A percentile compares a stretch with the other conserved stretches of the same genome.
phyloP scores from a whole-genome alignment of 257 asterid species.

The Solanum bulbocastanum region DNA sequence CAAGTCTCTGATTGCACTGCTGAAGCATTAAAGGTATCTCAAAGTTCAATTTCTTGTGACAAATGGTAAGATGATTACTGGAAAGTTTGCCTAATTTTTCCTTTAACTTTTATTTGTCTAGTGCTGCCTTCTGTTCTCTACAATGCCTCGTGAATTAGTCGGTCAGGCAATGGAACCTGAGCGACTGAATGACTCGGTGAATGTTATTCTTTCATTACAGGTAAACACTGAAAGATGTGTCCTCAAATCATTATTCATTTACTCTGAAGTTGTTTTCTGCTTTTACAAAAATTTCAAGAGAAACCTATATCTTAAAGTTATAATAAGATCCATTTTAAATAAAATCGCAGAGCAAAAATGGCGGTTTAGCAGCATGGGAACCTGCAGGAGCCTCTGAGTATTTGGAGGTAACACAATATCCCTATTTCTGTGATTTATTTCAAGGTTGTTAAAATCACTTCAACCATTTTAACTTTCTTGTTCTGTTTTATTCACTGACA shows the following conservation, averaged over 20 bases:
- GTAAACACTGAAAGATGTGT: conserved; percentile 12
- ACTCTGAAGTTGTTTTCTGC: not conserved
- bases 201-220: conserved; percentile 62
- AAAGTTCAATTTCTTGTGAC: not conserved
- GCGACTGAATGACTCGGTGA: conserved; percentile 65
- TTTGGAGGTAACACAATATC: conserved; percentile 47
- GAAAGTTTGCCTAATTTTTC: not conserved
- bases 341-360: conserved; percentile 67
- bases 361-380: conserved; percentile 92
- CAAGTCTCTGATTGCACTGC: conserved; percentile 97
- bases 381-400: conserved; percentile 84
- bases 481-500: not conserved
- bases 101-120: conserved; percentile 3
- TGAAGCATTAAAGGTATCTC: conserved; percentile 73
- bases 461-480: not conserved
- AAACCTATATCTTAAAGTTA: not conserved
- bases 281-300: not conserved
- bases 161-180: conserved; percentile 63
- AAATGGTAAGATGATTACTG: not conserved
- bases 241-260: not conserved
- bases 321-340: not conserved
- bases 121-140: conserved; percentile 78
- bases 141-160: conserved; percentile 68
- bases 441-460: too few relatives aligned
- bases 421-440: too few relatives aligned